Evolutionary conservation across 805 yeast species (phyloP), one percentile per base, ranked within the genome.

Genomic region (Zygosaccharomyces bailii): DNA sequence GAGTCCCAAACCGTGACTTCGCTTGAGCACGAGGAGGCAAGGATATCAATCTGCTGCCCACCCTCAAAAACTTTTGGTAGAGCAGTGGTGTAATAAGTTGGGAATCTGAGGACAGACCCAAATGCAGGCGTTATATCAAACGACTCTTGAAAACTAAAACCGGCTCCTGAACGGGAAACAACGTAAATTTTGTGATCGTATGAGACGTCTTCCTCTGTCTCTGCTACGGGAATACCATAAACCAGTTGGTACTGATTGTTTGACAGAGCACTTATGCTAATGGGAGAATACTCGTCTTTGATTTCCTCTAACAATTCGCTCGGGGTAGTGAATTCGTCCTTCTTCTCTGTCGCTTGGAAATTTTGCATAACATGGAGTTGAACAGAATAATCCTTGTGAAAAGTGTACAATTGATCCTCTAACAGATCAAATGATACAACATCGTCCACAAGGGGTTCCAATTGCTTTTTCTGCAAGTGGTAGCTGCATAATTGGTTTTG

Each of bases 11-110:
- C 64, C 5, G 76, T 64, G 11, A 85, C 56, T 43, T 86, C 96
- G 2, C 85, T 72, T 0, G 93, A 78, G 18, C 79, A 72, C 0
- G 89, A 76, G 1, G 84, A 75, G 1, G 86, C 76, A 0, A 84
- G 47, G 16, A 87, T 48, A 18, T 71, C 52, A 1, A 79, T 43
- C 8, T 50, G 40, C 2, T 67, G 57, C 48, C 58, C 39, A 19
- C 59, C 46, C 33, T 57, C 49, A 4, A 72, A 59, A 74, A 86
- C 74, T 14, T 68, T 54, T 17, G 61, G 52, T 7, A 82, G 54
- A 2, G 53, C 42, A 3, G 67, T 59, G 1, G 69, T 45, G 55
- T 82, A 83, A 36, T 71, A 70, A 2, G 72, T 54, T 2, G 77
- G 72, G 32, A 59, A 59, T 53, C 88, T 68, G 43, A 71, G 65